A percentile compares a stretch with the other conserved stretches of the same genome.
Conservation (phyloP, 148 eudicot species). For the Vaccinium myrtillus region DNA sequence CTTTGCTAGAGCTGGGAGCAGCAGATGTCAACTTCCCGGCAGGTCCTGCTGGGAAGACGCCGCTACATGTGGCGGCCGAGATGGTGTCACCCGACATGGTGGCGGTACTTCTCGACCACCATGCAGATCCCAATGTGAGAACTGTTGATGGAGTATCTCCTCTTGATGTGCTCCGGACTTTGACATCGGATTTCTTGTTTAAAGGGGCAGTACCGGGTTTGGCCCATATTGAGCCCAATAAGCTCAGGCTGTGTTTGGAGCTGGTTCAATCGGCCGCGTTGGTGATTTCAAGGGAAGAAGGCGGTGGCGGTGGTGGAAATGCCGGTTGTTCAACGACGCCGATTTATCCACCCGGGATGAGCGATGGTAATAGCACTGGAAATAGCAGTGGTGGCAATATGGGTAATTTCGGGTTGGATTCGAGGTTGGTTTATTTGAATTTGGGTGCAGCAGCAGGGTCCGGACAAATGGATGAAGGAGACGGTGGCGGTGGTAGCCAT, state of each 20-base stretch:
- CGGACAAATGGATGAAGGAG: conserved; percentile 32
- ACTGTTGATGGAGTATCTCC: conserved; percentile 86
- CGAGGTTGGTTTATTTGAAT: conserved; percentile 77
- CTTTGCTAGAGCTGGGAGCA: conserved; percentile 80
- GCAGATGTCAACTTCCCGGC: conserved; percentile 87
- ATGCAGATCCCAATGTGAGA: conserved; percentile 84
- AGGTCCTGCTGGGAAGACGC: conserved; percentile 78
- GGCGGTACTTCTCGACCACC: conserved; percentile 91
- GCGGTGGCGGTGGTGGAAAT: conserved; percentile 20
- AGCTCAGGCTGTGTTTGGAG: conserved; percentile 84
- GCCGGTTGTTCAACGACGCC: conserved; percentile 17
- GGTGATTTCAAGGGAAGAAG: conserved; percentile 96
- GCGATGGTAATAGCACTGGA: conserved; percentile 21
- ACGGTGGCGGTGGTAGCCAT: conserved; percentile 17
- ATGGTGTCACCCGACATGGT: conserved; percentile 99
- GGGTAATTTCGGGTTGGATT: conserved; percentile 50
- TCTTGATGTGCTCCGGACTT: conserved; percentile 64
- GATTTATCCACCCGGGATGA: conserved; percentile 36
- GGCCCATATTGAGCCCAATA: conserved; percentile 85
- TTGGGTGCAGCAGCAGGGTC: conserved; percentile 47
- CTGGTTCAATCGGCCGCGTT: conserved; percentile 90
- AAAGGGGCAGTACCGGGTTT: conserved; percentile 90
- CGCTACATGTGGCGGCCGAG: conserved; percentile 89
- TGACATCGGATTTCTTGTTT: conserved; percentile 89
- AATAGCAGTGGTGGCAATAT: conserved; percentile 26